Evolutionary conservation across 176 grass and related monocot species (phyloP), one percentile per base, ranked within the genome.

Genomic region (Tillandsia leiboldiana): DNA sequence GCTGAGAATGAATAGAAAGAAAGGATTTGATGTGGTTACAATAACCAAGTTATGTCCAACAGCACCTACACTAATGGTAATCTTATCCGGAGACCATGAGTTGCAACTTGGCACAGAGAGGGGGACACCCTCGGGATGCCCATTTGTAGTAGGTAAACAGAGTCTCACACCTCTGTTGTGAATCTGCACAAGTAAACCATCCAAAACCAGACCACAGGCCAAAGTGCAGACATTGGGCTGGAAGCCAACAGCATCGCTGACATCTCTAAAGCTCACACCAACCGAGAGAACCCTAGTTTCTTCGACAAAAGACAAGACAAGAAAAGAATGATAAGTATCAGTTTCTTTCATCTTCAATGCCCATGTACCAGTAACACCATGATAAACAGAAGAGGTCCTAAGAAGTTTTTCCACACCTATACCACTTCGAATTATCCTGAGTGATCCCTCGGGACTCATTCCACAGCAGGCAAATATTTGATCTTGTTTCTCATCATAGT

Each of bases 401-500:
- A 93, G 65, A 79, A 99, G 94, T 69, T 83, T 99, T 51, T 99
- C 94, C 53, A 99, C 94, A 88, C 88, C 90, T 24, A 93, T 84
- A 82, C 94, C 94, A 63, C 86, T 99, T 54, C 87, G 76, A 87
- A 90, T 79, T 58, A 92, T 79, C 72, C 94, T 81, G 67, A 99
- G 66, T 64, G 94, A 99, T 50, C 94, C 94, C 66, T 90, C 89
- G 13, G 94, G 94, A 79, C 73, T 90, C 94, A 99, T 99, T 69
- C 94, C 94, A 83, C 89, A 93, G 49, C 89, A 90, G 23, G 94
- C 84, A 87, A 99, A 93, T 73, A 99, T 85, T 77, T 99, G 94
- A 63, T 90, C 89, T 72, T 90, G 94, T 74, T 93, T 93, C 82
- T 99, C 94, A 81, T 88, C 87, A 72, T 93, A 67, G 77, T 79